Base-by-base conservation (phyloP, 768 basidiomycete genomes). In the Rhizopogon vinicolor region DNA sequence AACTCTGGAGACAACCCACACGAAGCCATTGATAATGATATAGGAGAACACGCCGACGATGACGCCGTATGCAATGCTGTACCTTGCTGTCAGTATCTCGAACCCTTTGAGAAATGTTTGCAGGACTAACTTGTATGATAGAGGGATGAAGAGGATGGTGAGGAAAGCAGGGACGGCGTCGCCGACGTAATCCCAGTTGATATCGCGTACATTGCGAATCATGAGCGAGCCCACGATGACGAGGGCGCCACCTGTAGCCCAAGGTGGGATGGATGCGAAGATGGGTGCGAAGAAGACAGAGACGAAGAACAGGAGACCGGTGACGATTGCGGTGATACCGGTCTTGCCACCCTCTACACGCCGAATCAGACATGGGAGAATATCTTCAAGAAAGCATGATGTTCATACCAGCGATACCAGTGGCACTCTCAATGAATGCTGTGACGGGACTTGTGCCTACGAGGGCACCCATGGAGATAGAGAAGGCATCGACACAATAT, bases 111-210 rank as follows among this genome's bases (percentile, higher is more conserved):
- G 6, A 14, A 14, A 25, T 13, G 41, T 33, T 44, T 7, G n/a
- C 44, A 3, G 8, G 41, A 70, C 80, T 59, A 55, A 88, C 87
- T 91, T 91, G 78, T 83, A 88, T 13, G 86, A 82, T 18, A 90
- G 70, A 9, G 89, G 89, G 56, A 93, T 93, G 52, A 89, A 79
- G 49, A 93, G 76, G 55, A 94, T 73, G 0, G 87, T 89, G 46
- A 94, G 70, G 77, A 94, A 93, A 0, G 91, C 90, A 12, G 91
- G 91, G 0, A 93, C 82, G n/a, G 87, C 81, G 64, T 93, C 91
- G 7, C 91, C 91, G 19, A 89, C 78, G 65, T 92, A 94, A 63
- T 86, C 78, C 91, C 91, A 94, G 70, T 94, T 94, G 69, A 94
- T 87, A 44, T 91, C 91, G 33, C 83, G 78, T 19, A 90, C 88